Conservation (phyloP, 2,329 filamentous ascomycete species). For the Tolypocladium sp. region DNA sequence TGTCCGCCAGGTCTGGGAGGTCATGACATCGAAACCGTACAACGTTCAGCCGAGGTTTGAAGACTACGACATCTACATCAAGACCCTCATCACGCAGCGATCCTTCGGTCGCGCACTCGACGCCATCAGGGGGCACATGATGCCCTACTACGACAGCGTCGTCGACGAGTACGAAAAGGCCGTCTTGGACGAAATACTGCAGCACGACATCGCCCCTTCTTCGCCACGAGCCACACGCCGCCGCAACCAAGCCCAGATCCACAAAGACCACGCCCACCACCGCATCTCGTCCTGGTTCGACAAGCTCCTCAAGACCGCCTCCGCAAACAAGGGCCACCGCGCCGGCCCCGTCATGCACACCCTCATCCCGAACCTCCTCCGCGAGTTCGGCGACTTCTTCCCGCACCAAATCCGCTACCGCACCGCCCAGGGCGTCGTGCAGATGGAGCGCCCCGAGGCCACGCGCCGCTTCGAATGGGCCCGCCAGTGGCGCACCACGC, state of each 20-base stretch:
- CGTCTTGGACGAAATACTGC: constrained; percentile 23
- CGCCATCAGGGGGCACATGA: constrained; percentile 28
- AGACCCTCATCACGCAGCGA: constrained; percentile 23
- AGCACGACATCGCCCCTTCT: constrained; percentile 10
- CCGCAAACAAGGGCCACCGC: constrained; percentile 11
- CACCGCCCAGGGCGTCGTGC: constrained; percentile 19
- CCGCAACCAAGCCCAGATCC: constrained; percentile 17
- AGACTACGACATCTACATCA: constrained; percentile 40
- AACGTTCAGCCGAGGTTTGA: constrained; percentile 45
- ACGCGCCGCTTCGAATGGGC: constrained; percentile 12
- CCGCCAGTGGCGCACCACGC: constrained; percentile 11
- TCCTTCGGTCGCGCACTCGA: constrained; percentile 20
- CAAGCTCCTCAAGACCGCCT: constrained; percentile 16
- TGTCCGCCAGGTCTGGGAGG: constrained; percentile 45
- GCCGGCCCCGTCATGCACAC: constrained; percentile 9
- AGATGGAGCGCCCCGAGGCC: constrained; percentile 13
- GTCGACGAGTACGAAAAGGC: constrained; percentile 15
- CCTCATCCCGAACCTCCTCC: constrained; percentile 20
- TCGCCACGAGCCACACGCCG: constrained; percentile 9
- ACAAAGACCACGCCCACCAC: constrained; percentile 22
- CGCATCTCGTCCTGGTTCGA: constrained; percentile 17
- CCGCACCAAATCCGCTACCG: constrained; percentile 19
- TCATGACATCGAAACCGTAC: constrained; percentile 51
- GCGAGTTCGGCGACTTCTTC: constrained; percentile 25
- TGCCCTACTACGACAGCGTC: constrained; percentile 25